Evolutionary conservation across 352 stramenopile species (phyloP).

Genomic region (Phytophthora pini): DNA sequence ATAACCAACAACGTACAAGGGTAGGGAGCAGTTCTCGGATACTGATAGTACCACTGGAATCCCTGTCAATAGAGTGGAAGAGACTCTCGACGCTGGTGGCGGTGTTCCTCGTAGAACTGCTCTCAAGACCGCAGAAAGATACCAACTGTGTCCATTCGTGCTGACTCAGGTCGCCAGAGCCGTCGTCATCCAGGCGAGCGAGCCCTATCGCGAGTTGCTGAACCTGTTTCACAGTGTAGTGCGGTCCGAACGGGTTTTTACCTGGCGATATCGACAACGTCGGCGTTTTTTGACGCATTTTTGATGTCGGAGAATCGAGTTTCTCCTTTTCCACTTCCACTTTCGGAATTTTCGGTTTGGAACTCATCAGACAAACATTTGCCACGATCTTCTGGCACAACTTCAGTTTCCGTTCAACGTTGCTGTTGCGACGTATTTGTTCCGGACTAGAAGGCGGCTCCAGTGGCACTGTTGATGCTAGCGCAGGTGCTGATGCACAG

Average conservation of each 20-base stretch:
- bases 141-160: conserved; percentile 63
- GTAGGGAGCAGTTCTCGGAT: conserved; percentile 55
- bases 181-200: conserved; percentile 61
- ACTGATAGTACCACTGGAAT: conserved; percentile 61
- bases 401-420: conserved; percentile 69
- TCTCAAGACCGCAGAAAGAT: conserved; percentile 32
- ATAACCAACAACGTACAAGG: conserved; percentile 41
- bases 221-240: conserved; percentile 66
- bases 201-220: conserved; percentile 60
- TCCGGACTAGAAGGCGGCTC: conserved; percentile 14
- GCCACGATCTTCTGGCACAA: conserved; percentile 54
- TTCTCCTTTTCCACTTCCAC: conserved; percentile 9
- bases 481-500: conserved; percentile 31
- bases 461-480: conserved; percentile 7
- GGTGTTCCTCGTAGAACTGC: conserved; percentile 24
- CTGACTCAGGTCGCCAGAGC: conserved; percentile 60
- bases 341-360: conserved; percentile 23
- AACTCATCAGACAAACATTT: conserved; percentile 30
- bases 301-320: conserved; percentile 15
- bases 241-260: conserved; percentile 59
- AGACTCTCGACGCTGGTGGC: conserved; percentile 45
- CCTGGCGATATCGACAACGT: conserved; percentile 10
- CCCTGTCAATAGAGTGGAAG: conserved; percentile 58
- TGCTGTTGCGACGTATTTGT: conserved; percentile 32
- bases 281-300: conserved; percentile 2